A percentile compares a stretch with the other conserved stretches of the same genome.
phyloP scores from a whole-genome alignment of 2,329 filamentous ascomycete species.

The Paradendryphiella salina region DNA sequence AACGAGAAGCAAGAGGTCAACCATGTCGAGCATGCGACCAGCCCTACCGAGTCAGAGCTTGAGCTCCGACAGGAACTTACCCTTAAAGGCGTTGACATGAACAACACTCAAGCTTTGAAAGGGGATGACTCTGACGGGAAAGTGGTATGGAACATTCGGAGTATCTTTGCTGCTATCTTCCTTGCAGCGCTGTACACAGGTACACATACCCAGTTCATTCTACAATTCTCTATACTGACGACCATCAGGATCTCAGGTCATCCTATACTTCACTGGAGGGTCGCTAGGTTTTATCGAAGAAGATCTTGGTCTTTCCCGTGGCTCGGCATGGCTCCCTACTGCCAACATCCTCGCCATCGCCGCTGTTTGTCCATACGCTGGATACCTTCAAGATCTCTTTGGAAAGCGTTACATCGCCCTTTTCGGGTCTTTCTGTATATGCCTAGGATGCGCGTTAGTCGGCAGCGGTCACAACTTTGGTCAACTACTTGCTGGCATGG shows the following conservation, averaged over 20 bases:
- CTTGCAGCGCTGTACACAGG: conserved; percentile 46
- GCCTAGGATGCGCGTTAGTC: no score
- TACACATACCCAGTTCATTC: neutral
- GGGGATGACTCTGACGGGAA: conserved; percentile 49
- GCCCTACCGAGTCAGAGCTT: conserved; percentile 26
- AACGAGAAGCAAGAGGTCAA: conserved; percentile 31
- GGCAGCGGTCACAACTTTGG: no score
- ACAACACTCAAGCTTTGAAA: conserved; percentile 43
- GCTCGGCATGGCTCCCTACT: no score
- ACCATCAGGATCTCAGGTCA: conserved; percentile 39
- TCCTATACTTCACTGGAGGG: conserved; percentile 42
- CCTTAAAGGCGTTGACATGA: conserved; percentile 40
- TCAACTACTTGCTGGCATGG: no score
- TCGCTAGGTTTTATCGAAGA: conserved; percentile 38
- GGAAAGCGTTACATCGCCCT: no score
- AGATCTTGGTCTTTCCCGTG: conserved; percentile 26
- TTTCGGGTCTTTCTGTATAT: no score
- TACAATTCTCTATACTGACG: neutral
- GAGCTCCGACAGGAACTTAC: conserved; percentile 32
- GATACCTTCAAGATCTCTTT: no score
- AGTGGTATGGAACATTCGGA: conserved; percentile 42
- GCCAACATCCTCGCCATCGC: no score
- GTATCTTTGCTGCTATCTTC: conserved; percentile 44
- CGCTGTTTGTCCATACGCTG: no score
- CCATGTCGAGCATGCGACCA: conserved; percentile 31